A percentile compares a stretch with the other conserved stretches of the same genome.
These are phyloP conservation scores for Eimeria falciformis DNA, from an alignment of 169 alveolate genomes.

Conservation along the genomic window DNA sequence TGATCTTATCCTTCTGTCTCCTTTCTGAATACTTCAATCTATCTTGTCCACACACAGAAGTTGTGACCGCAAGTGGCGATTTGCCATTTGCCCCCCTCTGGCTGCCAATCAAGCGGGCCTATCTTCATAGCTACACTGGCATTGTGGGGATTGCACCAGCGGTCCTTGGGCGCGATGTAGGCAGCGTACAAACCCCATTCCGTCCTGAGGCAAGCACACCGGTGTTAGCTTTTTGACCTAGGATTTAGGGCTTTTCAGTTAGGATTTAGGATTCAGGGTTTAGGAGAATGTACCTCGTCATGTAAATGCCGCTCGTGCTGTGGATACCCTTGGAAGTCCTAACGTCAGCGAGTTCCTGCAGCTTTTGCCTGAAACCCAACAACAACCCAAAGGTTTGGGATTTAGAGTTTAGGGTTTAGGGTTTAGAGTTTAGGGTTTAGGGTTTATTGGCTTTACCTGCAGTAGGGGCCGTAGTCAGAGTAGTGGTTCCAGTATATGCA, in stretches of 20 bases:
- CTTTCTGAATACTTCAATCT: too few species aligned
- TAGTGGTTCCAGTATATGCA: slow-evolving; percentile 70
- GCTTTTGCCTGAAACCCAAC: slow-evolving; percentile 22
- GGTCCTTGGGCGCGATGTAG: slow-evolving; percentile 10
- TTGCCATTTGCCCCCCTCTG: neutral
- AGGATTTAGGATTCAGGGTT: neutral
- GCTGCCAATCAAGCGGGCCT: slow-evolving; percentile 44
- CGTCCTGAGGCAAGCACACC: neutral
- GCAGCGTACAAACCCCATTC: slow-evolving; percentile 61
- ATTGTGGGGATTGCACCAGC: slow-evolving; percentile 34
- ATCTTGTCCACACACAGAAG: slow-evolving; percentile 57
- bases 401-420: neutral
- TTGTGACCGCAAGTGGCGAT: slow-evolving; percentile 47
- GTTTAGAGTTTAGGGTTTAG: neutral
- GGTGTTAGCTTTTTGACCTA: neutral
- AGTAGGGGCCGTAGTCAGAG: slow-evolving; percentile 57
- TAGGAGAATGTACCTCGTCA: slow-evolving; percentile 27
- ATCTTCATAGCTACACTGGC: slow-evolving; percentile 47
- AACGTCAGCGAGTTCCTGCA: slow-evolving; percentile 62
- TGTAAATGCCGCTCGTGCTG: slow-evolving; percentile 68
- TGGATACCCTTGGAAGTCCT: slow-evolving; percentile 14
- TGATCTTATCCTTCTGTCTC: too few species aligned
- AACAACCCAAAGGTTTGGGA: neutral
- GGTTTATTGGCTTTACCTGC: neutral
- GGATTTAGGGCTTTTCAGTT: neutral